phyloP scores from a whole-genome alignment of 139 green algal species.

The Chlorella sp. region DNA sequence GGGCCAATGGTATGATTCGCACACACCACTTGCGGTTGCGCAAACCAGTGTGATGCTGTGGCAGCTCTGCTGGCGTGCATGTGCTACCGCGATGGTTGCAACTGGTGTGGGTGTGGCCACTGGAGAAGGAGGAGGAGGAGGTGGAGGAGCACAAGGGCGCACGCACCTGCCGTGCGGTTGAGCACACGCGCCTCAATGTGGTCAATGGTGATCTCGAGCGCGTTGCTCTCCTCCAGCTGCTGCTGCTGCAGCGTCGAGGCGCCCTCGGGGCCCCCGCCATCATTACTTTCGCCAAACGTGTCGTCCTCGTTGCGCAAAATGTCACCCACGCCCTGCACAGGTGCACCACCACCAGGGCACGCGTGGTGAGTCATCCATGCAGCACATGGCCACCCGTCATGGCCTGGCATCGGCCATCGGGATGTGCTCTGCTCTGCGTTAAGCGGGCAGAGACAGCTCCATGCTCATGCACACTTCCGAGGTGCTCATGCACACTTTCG shows the following conservation, averaged over 20 bases:
- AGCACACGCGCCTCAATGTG: constrained; percentile 16
- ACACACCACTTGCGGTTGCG: no score
- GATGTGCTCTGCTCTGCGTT: no score
- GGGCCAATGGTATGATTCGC: no score
- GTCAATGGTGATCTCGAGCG: constrained; percentile 13
- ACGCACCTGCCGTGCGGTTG: constrained; percentile 19
- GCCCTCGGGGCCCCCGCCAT: background rate
- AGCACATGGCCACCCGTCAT: background rate
- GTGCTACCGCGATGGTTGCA: no score
- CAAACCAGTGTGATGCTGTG: no score
- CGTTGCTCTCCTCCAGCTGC: background rate
- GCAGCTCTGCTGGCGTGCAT: no score
- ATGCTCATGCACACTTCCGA: background rate
- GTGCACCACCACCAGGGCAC: background rate
- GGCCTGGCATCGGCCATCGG: no score
- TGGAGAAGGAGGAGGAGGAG: no score
- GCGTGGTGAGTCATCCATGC: background rate
- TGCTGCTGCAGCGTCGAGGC: background rate
- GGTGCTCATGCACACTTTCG: background rate
- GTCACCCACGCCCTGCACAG: constrained; percentile 16
- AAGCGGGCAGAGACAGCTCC: background rate
- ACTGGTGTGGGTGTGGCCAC: no score
- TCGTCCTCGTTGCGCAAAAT: constrained; percentile 12
- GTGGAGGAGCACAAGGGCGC: no score
- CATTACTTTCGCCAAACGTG: constrained; percentile 7